These are phyloP conservation scores for Lentinula boryana DNA, from an alignment of 768 basidiomycete genomes.

Conservation along the genomic window DNA sequence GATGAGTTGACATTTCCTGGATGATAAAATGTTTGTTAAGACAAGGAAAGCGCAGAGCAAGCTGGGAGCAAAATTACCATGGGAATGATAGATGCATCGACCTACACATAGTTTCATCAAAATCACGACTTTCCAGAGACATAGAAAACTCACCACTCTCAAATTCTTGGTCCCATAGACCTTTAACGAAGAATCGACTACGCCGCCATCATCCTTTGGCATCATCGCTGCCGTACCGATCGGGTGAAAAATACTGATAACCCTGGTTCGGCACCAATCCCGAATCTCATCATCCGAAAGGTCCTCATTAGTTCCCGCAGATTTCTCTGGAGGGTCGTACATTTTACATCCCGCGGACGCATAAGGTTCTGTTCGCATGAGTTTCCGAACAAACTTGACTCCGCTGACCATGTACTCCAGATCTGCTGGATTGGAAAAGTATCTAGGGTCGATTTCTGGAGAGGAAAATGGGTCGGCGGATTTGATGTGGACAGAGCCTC, in stretches of 20 bases:
- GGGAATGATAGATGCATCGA: slow-evolving; percentile 1
- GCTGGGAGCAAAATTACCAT: neutral
- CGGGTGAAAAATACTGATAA: slow-evolving; percentile 6
- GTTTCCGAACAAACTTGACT: slow-evolving; percentile 18
- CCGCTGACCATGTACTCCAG: slow-evolving; percentile 15
- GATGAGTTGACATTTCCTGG: neutral
- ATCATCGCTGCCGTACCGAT: slow-evolving; percentile 22
- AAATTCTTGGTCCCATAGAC: slow-evolving; percentile 27
- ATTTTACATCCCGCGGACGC: neutral
- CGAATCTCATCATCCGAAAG: slow-evolving; percentile 7
- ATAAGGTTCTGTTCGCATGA: slow-evolving; percentile 11
- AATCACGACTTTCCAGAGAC: neutral
- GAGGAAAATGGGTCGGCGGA: slow-evolving; percentile 32
- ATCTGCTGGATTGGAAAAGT: slow-evolving; percentile 23
- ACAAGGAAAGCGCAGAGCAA: neutral
- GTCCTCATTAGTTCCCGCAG: neutral
- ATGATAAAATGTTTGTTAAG: neutral
- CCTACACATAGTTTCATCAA: neutral
- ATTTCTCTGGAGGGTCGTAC: slow-evolving; percentile 12
- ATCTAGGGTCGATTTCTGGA: slow-evolving; percentile 41
- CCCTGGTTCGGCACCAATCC: neutral
- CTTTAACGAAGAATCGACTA: slow-evolving; percentile 22
- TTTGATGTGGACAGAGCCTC: slow-evolving; percentile 36
- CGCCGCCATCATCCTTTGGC: slow-evolving; percentile 22
- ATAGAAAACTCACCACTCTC: slow-evolving; percentile 17